Conservation (phyloP, 75 land plant genomes). For the Larix kaempferi region DNA sequence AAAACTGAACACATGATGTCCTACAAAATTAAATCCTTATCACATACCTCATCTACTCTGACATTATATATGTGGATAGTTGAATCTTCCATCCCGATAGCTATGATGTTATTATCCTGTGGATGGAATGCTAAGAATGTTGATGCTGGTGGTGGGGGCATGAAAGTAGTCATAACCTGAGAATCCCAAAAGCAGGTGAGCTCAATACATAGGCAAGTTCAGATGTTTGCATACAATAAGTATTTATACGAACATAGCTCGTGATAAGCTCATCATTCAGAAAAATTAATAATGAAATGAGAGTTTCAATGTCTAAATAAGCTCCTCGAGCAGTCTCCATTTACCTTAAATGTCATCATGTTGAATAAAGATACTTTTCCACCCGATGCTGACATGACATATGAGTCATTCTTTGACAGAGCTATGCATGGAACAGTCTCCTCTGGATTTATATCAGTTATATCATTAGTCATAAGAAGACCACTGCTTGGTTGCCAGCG, state of each 20-base stretch:
- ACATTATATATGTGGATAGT: conserved; percentile 53
- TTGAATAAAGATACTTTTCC: conserved; percentile 78
- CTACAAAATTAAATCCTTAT: not conserved
- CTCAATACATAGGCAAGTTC: not conserved
- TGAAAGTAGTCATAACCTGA: conserved; percentile 54
- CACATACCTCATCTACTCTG: conserved; percentile 39
- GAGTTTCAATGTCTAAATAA: not conserved
- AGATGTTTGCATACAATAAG: not conserved
- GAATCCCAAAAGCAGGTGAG: not conserved
- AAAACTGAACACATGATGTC: conserved; percentile 13
- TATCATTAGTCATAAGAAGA: conserved; percentile 72
- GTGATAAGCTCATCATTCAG: not conserved
- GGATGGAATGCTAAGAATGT: conserved; percentile 62
- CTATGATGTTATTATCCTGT: conserved; percentile 58
- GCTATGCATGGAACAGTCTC: conserved; percentile 74
- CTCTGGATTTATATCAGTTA: conserved; percentile 55
- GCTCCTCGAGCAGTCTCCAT: not conserved
- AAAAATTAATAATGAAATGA: not conserved
- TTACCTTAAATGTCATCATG: conserved; percentile 89
- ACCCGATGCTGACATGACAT: conserved; percentile 87
- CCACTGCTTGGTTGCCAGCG: conserved; percentile 77
- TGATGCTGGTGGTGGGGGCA: conserved; percentile 66
- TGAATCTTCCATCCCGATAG: conserved; percentile 71
- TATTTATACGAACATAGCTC: not conserved
- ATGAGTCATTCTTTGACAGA: conserved; percentile 80